phyloP scores from a whole-genome alignment of 768 basidiomycete species.

The Butyriboletus loyo region DNA sequence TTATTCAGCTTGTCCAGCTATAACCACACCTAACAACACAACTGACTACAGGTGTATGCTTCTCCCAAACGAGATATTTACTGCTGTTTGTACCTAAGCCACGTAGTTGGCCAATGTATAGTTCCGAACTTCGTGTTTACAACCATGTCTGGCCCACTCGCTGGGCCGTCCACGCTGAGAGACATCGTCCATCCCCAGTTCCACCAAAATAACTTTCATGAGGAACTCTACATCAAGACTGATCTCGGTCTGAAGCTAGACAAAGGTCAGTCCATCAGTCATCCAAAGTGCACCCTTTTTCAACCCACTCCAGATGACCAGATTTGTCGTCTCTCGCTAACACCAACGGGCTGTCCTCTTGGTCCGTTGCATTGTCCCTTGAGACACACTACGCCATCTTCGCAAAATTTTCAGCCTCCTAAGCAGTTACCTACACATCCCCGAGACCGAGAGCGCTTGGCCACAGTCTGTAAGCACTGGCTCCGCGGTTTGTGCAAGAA shows the following conservation, averaged over 20 bases:
- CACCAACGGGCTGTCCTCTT: conserved; percentile 83
- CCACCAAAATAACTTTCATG: conserved; percentile 87
- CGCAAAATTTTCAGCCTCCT: conserved; percentile 86
- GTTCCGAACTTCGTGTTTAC: background rate
- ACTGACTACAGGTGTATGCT: too few species aligned
- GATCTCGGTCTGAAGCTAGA: conserved; percentile 87
- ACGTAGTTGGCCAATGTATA: background rate
- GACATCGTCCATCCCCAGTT: conserved; percentile 87
- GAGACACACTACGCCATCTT: conserved; percentile 86
- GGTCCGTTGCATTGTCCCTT: conserved; percentile 90
- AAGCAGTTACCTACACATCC: conserved; percentile 80
- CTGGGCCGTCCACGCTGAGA: conserved; percentile 54
- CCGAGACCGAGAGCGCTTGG: conserved; percentile 75
- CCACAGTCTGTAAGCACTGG: conserved; percentile 99
- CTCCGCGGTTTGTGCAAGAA: conserved; percentile 97
- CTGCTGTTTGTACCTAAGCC: background rate
- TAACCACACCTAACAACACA: too few species aligned
- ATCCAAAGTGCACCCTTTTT: background rate
- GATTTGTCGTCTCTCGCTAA: conserved; percentile 84
- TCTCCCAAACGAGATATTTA: background rate
- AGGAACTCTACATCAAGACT: conserved; percentile 77
- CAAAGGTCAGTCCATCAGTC: conserved; percentile 54
- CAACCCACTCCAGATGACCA: conserved; percentile 67
- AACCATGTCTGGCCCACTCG: conserved; percentile 45
- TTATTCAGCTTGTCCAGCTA: too few species aligned